These are phyloP conservation scores for Pilobolus umbonatus DNA, from an alignment of 192 early-diverging fungal genomes.

Conservation along the genomic window DNA sequence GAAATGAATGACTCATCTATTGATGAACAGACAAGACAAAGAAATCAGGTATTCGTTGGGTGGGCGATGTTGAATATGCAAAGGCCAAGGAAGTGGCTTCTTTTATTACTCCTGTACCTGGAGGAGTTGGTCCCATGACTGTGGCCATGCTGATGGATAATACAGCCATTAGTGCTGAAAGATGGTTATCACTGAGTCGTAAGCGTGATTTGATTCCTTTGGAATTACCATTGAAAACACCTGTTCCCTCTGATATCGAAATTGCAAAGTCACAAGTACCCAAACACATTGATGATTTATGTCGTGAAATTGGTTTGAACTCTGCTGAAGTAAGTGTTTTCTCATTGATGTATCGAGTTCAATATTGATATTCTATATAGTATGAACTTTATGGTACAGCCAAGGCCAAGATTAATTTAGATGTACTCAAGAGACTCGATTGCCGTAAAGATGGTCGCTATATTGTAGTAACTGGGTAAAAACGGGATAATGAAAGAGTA, in stretches of 20 bases:
- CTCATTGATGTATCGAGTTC: no score
- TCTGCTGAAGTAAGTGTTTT: conserved; percentile 50
- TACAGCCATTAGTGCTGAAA: conserved; percentile 72
- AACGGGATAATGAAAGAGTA: neutral
- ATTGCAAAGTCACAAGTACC: conserved; percentile 89
- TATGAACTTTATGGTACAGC: conserved; percentile 78
- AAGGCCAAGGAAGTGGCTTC: conserved; percentile 64
- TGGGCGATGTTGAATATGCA: conserved; percentile 91
- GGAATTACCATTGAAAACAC: conserved; percentile 58
- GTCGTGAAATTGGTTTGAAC: conserved; percentile 79
- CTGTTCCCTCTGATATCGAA: conserved; percentile 94
- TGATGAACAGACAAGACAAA: conserved; percentile 66
- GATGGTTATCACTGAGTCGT: conserved; percentile 55
- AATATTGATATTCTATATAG: neutral
- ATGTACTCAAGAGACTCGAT: conserved; percentile 79
- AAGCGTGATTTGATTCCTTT: conserved; percentile 52
- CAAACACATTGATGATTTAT: conserved; percentile 75
- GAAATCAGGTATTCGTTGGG: conserved; percentile 85
- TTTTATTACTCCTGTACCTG: conserved; percentile 93
- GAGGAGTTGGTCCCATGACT: conserved; percentile 99
- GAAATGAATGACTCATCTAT: neutral
- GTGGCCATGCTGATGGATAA: conserved; percentile 97
- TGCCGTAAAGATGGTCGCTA: conserved; percentile 81
- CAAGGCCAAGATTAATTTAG: conserved; percentile 88
- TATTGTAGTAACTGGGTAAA: conserved; percentile 87